These are phyloP conservation scores for Neurospora sp. DNA, from an alignment of 495 filamentous ascomycete genomes.

Conservation along the genomic window DNA sequence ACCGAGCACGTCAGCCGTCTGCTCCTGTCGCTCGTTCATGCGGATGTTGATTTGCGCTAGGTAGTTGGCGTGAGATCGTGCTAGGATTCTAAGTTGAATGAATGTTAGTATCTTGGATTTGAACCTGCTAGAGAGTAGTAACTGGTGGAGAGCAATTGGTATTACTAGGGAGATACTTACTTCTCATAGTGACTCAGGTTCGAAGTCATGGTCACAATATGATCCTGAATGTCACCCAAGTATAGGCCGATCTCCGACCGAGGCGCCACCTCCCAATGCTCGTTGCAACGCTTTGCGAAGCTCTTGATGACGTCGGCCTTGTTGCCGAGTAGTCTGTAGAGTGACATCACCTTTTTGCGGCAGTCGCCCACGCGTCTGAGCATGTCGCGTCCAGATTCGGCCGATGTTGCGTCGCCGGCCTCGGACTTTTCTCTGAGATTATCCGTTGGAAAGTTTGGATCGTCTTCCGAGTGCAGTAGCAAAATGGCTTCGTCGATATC, in stretches of 20 bases:
- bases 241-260: constrained; percentile 92
- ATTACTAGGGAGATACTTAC: constrained; percentile 38
- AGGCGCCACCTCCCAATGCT: constrained; percentile 94
- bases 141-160: neutral
- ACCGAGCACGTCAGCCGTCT: constrained; percentile 87
- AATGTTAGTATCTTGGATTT: constrained; percentile 1
- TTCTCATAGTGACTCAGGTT: constrained; percentile 95
- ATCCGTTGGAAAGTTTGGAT: constrained; percentile 10
- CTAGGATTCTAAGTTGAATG: constrained; percentile 57
- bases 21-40: constrained; percentile 95
- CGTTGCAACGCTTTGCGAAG: constrained; percentile 97
- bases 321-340: constrained; percentile 87
- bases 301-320: constrained; percentile 99
- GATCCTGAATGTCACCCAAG: constrained; percentile 95
- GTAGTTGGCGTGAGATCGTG: constrained; percentile 90
- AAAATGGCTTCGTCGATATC: constrained; percentile 80
- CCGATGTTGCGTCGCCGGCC: constrained; percentile 28
- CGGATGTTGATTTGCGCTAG: constrained; percentile 86
- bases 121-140: neutral
- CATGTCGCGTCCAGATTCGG: constrained; percentile 66
- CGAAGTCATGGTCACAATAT: constrained; percentile 95
- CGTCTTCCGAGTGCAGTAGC: constrained; percentile 53
- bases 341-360: constrained; percentile 88
- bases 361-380: constrained; percentile 83
- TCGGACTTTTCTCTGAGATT: constrained; percentile 28